Conservation (phyloP, 2,329 filamentous ascomycete genomes). For the Grosmannia huntii region DNA sequence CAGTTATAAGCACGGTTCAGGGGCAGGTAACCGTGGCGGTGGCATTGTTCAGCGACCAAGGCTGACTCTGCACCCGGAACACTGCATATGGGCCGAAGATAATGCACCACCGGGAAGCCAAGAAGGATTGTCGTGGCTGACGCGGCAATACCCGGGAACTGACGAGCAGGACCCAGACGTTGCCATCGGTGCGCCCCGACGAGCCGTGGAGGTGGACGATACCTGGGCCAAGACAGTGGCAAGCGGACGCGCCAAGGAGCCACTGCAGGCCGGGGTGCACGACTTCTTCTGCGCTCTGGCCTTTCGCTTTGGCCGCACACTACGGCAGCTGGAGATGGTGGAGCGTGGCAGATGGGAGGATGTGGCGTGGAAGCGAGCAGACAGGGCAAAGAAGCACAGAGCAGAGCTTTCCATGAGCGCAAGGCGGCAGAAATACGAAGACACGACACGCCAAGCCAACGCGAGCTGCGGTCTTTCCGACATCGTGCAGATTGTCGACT, state of each 20-base stretch:
- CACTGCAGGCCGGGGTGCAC: conserved; percentile 7
- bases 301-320: conserved; percentile 16
- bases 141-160: background rate
- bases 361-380: background rate
- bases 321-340: conserved; percentile 11
- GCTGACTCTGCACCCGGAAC: conserved; percentile 19
- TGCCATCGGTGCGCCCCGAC: conserved; percentile 10
- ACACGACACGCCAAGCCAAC: background rate
- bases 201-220: conserved; percentile 6
- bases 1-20: background rate
- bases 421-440: conserved; percentile 6
- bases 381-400: too few species aligned
- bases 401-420: too few species aligned
- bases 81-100: conserved; percentile 10
- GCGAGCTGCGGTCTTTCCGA: conserved; percentile 10
- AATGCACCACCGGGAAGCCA: background rate
- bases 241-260: background rate
- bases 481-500: conserved; percentile 21
- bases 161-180: conserved; percentile 7
- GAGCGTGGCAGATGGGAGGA: conserved; percentile 2
- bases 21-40: conserved; percentile 12
- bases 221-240: conserved; percentile 9
- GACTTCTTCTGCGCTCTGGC: conserved; percentile 17
- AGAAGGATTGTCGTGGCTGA: conserved; percentile 1
- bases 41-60: conserved; percentile 17